Percentiles rank a stretch among this genome's conserved stretches.
These are phyloP conservation scores for Alectoria sarmentosa DNA, from an alignment of 495 filamentous ascomycete species.

Conservation along the genomic window DNA sequence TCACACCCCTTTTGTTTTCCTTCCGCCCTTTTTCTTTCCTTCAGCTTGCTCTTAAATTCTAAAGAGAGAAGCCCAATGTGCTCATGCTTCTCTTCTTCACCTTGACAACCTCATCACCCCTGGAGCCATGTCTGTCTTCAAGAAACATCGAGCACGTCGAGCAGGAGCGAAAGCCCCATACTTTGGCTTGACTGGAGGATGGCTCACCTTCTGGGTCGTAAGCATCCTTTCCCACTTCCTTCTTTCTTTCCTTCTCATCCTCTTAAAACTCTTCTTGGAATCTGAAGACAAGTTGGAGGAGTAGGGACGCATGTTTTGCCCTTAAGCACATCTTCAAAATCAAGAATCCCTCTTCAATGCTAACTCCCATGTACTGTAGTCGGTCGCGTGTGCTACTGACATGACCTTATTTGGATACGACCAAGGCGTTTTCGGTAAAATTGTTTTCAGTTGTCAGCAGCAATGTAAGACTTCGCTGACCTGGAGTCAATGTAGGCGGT, in stretches of 20 bases:
- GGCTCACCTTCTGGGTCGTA: constrained; percentile 52
- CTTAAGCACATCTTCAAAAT: neutral
- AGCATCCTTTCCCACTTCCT: constrained; percentile 30
- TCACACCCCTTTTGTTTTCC: too few species aligned
- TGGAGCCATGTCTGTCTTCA: constrained; percentile 13
- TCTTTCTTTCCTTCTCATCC: neutral
- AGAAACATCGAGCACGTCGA: constrained; percentile 1
- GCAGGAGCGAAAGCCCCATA: constrained; percentile 33
- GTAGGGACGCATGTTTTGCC: neutral
- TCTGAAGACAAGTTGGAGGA: neutral
- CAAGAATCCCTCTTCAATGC: neutral
- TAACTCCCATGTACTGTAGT: constrained; percentile 5
- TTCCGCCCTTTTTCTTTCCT: too few species aligned
- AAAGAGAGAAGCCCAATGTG: too few species aligned
- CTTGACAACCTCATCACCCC: neutral
- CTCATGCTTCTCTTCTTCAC: neutral
- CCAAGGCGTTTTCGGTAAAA: constrained; percentile 49
- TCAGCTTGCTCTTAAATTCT: too few species aligned
- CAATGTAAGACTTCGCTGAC: constrained; percentile 18
- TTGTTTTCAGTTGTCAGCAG: constrained; percentile 1
- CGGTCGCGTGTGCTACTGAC: constrained; percentile 49
- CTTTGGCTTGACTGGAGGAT: constrained; percentile 50
- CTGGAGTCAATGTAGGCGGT: constrained; percentile 33
- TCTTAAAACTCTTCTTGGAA: neutral
- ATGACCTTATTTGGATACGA: constrained; percentile 58